Conservation (phyloP, 202 grass and related monocot genomes). For the Setaria viridis region DNA sequence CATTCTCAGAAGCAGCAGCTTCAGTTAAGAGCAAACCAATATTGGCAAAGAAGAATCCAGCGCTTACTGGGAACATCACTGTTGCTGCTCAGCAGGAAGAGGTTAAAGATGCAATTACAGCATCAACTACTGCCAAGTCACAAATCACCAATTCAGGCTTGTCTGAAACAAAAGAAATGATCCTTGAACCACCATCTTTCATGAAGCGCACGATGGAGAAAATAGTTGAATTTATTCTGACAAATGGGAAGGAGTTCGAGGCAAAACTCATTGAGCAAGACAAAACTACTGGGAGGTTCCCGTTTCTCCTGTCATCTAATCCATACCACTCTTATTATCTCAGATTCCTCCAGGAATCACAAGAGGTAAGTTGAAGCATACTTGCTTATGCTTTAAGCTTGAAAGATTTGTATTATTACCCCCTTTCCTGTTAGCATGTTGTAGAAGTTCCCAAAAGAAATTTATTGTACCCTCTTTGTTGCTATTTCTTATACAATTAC, state of each 20-base stretch:
- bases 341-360: slow-evolving; percentile 72
- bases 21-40: slow-evolving; percentile 61
- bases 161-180: slow-evolving; percentile 61
- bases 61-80: slow-evolving; percentile 32
- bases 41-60: slow-evolving; percentile 72
- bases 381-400: slow-evolving; percentile 41
- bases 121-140: slow-evolving; percentile 20
- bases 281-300: slow-evolving; percentile 70
- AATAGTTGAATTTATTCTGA: slow-evolving; percentile 91
- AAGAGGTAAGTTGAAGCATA: slow-evolving; percentile 64
- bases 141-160: slow-evolving; percentile 42
- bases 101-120: slow-evolving; percentile 35
- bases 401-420: slow-evolving; percentile 5
- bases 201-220: slow-evolving; percentile 87
- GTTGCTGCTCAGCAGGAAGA: slow-evolving; percentile 51
- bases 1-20: not conserved
- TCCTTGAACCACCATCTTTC: slow-evolving; percentile 90
- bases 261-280: slow-evolving; percentile 92
- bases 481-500: not conserved
- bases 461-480: not conserved
- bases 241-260: slow-evolving; percentile 92
- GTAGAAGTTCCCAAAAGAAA: not conserved
- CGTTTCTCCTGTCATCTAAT: slow-evolving; percentile 90
- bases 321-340: slow-evolving; percentile 87
- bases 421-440: slow-evolving; percentile 6